These are phyloP conservation scores for Stereocaulon alpinum DNA, from an alignment of 495 filamentous ascomycete species.

Conservation along the genomic window DNA sequence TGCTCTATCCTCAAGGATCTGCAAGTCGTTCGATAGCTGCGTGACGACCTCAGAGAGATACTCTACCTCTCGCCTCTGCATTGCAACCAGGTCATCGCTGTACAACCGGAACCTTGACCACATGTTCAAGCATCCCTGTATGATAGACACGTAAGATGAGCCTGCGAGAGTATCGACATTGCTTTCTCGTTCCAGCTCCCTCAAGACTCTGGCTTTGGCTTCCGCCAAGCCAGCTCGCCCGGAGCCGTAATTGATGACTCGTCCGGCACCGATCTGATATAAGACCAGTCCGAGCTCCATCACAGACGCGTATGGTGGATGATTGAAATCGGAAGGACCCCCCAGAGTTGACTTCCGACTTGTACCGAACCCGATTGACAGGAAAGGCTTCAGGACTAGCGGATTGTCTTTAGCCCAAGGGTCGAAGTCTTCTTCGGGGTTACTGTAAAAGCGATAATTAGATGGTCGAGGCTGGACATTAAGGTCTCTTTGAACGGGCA, in stretches of 20 bases:
- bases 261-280: background rate
- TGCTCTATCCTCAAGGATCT: background rate
- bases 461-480: conserved; percentile 1
- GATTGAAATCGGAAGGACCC: background rate
- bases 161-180: background rate
- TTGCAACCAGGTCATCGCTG: background rate
- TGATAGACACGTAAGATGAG: conserved; percentile 1
- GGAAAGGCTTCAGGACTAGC: background rate
- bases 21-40: background rate
- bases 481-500: background rate
- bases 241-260: background rate
- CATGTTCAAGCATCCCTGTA: conserved; percentile 1
- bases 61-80: background rate
- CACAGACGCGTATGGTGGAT: background rate
- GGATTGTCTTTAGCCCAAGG: background rate
- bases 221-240: conserved; percentile 1
- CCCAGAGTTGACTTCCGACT: background rate
- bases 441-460: conserved; percentile 4
- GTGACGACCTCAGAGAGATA: background rate
- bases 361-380: background rate
- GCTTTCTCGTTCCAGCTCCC: background rate
- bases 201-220: background rate
- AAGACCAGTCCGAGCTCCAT: background rate
- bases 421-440: background rate
- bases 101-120: background rate